Evolutionary conservation across 257 asterid genomes (phyloP), one percentile per base, ranked within the genome.

Genomic region (Solanum chaucha): DNA sequence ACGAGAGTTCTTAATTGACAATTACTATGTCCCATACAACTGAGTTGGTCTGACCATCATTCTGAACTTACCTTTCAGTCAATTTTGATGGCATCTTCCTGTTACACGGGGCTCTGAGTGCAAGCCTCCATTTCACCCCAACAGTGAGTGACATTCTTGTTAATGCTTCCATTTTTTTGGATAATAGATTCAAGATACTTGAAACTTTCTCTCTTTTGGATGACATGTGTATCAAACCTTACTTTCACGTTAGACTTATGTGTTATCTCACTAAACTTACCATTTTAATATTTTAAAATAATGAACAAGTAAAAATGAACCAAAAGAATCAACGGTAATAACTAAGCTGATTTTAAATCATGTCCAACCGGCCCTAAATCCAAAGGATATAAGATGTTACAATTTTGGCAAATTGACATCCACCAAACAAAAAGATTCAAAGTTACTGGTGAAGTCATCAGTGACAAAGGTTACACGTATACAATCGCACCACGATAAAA

Each of bases 231-330:
- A 64, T 64, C 15, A 64, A 64, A 4, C 0, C 4, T 64, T n/a
- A 24, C 32, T 10, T 64, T 10, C 17, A 64, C 15, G 4, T n/a
- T 0, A 64, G 0, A n/a, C 17, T n/a, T 11, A 5, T 10, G 5
- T 1, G 5, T 59, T 24, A 11, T 0, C 3, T 64, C 17, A 24
- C 17, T 64, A 10, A n/a, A 64, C 8, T 64, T 64, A 10, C 15
- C 3, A 8, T 24, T 2, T 0, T 0, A 0, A 10, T n/a, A 4
- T 10, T 6, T n/a, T 2, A 6, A 55, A 55, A 55, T 55, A 55
- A 51, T 51, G 22, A 51, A 51, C 9, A 51, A 17, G 64, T 55
- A 55, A 55, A 55, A 55, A 55, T 55, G 4, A 55, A 55, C 2
- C 19, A 46, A 46, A 46, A 13, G 19, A 46, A 46, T 55, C 2